Evolutionary conservation across 2,329 filamentous ascomycete species (phyloP).

Genomic region (Trichoderma sp.): DNA sequence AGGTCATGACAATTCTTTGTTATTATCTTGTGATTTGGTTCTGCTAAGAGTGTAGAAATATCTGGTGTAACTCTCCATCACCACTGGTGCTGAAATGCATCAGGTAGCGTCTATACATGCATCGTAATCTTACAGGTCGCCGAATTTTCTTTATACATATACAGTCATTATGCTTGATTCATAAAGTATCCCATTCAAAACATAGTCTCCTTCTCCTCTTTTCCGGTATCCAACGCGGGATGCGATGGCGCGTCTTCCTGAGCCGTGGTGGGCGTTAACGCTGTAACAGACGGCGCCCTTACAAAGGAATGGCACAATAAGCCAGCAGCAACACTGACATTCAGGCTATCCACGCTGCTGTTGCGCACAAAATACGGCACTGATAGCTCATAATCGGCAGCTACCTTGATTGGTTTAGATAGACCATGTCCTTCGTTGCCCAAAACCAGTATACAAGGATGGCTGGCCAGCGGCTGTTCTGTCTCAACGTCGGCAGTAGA

Average conservation of each 20-base stretch:
- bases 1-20: neutral
- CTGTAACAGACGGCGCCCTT: constrained; percentile 38
- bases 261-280: neutral
- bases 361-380: constrained; percentile 62
- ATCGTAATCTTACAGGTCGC: constrained; percentile 5
- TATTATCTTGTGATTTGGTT: neutral
- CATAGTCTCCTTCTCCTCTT: neutral
- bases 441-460: constrained; percentile 79
- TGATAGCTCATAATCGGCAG: constrained; percentile 67
- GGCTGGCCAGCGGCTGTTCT: constrained; percentile 55
- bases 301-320: constrained; percentile 74
- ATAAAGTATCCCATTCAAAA: neutral
- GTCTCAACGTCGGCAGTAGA: constrained; percentile 55
- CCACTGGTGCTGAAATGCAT: too few relatives aligned
- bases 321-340: constrained; percentile 86
- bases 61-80: neutral
- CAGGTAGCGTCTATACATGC: neutral
- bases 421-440: constrained; percentile 82
- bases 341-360: constrained; percentile 80
- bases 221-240: neutral
- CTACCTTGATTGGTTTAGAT: constrained; percentile 62
- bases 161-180: neutral
- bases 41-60: neutral
- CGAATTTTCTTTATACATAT: neutral
- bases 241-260: neutral